Conservation (phyloP, 495 filamentous ascomycete species). For the Glutinoglossum americanum region DNA sequence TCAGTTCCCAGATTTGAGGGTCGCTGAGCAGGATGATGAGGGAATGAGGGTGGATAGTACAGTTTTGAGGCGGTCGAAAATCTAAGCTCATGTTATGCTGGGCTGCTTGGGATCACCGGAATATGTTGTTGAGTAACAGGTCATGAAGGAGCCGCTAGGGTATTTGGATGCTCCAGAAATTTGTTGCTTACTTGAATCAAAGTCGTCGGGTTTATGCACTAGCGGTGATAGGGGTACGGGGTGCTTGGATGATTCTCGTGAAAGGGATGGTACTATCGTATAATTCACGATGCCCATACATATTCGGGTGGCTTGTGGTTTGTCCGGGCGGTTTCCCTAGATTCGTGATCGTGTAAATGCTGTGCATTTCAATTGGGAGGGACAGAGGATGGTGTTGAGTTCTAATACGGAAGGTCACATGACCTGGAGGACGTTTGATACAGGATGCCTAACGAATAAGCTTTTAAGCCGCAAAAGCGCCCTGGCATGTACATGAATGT, state of each 20-base stretch:
- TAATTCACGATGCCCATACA: too few species aligned
- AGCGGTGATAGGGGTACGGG: too few species aligned
- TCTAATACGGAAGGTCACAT: neutral
- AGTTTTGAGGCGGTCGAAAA: slow-evolving; percentile 13
- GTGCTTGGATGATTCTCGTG: too few species aligned
- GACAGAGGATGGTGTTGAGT: neutral
- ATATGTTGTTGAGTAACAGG: too few species aligned
- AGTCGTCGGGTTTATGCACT: too few species aligned
- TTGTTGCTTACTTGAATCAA: too few species aligned
- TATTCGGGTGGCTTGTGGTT: too few species aligned
- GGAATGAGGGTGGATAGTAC: slow-evolving; percentile 50
- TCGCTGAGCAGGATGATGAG: slow-evolving; percentile 68
- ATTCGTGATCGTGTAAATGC: too few species aligned
- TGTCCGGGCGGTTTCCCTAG: too few species aligned
- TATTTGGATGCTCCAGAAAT: too few species aligned
- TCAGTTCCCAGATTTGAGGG: slow-evolving; percentile 44
- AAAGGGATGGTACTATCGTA: too few species aligned
- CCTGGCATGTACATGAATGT: neutral
- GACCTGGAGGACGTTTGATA: neutral
- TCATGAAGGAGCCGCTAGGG: neutral
- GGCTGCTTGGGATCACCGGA: neutral
- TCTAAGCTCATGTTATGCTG: slow-evolving; percentile 8
- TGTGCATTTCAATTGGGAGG: neutral
- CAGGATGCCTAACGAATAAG: neutral
- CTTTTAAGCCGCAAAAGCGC: neutral